phyloP scores from a whole-genome alignment of 2,329 filamentous ascomycete genomes.

The Colletotrichum sp. region DNA sequence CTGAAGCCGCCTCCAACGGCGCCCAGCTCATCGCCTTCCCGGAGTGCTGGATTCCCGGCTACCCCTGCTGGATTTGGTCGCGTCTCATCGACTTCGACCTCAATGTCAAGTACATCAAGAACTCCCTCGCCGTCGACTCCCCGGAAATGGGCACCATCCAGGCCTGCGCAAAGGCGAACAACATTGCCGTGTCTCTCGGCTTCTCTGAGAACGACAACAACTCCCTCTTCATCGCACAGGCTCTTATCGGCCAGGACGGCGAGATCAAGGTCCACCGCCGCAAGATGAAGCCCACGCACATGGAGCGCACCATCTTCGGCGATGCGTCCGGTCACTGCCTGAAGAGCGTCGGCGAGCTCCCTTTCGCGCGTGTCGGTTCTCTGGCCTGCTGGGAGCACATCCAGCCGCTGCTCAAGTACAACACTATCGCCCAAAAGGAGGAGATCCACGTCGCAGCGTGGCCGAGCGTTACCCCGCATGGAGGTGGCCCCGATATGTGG shows the following conservation, averaged over 20 bases:
- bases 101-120: conserved; percentile 40
- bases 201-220: conserved; percentile 53
- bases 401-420: conserved; percentile 49
- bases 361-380: conserved; percentile 56
- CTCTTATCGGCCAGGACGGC: conserved; percentile 45
- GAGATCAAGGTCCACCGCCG: conserved; percentile 43
- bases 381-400: conserved; percentile 65
- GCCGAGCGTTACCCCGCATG: conserved; percentile 24
- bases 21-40: conserved; percentile 62
- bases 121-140: conserved; percentile 45
- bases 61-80: conserved; percentile 50
- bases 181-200: conserved; percentile 52
- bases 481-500: conserved; percentile 5
- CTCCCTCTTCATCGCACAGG: conserved; percentile 53
- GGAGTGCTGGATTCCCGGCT: conserved; percentile 60
- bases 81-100: conserved; percentile 33
- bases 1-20: conserved; percentile 56
- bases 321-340: conserved; percentile 13
- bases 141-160: conserved; percentile 48
- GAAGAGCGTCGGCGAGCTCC: conserved; percentile 53
- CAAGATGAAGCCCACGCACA: conserved; percentile 59
- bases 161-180: conserved; percentile 43
- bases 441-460: conserved; percentile 34
- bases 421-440: conserved; percentile 30
- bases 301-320: conserved; percentile 52